Conservation (phyloP, 768 basidiomycete genomes). For the Serpula lacrymans region DNA sequence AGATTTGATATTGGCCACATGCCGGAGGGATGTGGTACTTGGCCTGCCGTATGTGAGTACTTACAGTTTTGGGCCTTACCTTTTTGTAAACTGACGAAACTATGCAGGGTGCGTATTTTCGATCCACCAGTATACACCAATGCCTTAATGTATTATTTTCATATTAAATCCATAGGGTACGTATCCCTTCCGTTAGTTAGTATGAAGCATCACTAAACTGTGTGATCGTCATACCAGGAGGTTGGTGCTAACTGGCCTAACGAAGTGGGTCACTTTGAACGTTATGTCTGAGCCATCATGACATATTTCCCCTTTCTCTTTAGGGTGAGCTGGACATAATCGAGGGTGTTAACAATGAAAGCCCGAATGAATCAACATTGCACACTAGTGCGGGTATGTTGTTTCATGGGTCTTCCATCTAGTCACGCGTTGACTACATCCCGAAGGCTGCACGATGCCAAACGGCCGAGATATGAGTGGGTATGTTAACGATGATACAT, state of each 20-base stretch:
- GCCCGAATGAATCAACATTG: constrained; percentile 27
- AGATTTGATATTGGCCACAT: constrained; percentile 36
- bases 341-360: constrained; percentile 29
- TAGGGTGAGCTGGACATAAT: constrained; percentile 32
- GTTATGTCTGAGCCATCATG: not conserved
- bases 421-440: not conserved
- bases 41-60: constrained; percentile 33
- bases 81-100: constrained; percentile 2
- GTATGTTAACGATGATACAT: constrained; percentile 11
- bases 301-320: not conserved
- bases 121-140: not conserved
- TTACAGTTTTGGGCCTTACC: not conserved
- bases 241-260: constrained; percentile 24
- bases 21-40: constrained; percentile 38
- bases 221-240: constrained; percentile 17
- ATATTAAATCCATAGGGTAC: constrained; percentile 17
- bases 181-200: constrained; percentile 1
- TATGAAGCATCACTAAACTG: too few species aligned
- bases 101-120: constrained; percentile 21
- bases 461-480: constrained; percentile 27
- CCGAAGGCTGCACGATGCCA: constrained; percentile 28
- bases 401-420: constrained; percentile 12
- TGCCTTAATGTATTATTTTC: not conserved
- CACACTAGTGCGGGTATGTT: constrained; percentile 19
- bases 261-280: constrained; percentile 8